These are phyloP conservation scores for Hypomyces perniciosus DNA, from an alignment of 2,329 filamentous ascomycete genomes.

Conservation along the genomic window DNA sequence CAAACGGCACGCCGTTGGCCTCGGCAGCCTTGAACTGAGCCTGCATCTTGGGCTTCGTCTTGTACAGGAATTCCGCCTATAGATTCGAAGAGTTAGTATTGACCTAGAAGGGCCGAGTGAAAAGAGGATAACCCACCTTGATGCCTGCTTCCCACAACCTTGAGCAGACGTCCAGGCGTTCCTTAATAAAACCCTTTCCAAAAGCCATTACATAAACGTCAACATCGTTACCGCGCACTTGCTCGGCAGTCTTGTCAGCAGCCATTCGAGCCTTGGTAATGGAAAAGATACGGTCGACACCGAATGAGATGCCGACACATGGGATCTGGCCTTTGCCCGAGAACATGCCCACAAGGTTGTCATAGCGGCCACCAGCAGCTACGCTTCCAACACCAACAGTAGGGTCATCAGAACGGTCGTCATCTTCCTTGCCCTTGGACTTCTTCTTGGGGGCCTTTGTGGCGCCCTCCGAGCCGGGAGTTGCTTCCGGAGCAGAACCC, in stretches of 20 bases:
- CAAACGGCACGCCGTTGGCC: conserved; percentile 70
- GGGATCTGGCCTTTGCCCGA: conserved; percentile 74
- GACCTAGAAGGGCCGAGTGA: neutral
- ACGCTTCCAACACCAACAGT: conserved; percentile 79
- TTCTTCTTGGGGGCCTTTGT: conserved; percentile 35
- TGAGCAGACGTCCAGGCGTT: conserved; percentile 75
- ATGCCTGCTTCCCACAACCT: conserved; percentile 81
- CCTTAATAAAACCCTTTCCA: conserved; percentile 74
- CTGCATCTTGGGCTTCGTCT: conserved; percentile 82
- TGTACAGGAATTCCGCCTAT: conserved; percentile 79
- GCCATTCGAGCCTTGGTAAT: conserved; percentile 76
- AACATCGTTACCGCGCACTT: conserved; percentile 64
- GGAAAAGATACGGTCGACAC: conserved; percentile 91
- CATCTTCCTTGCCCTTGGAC: conserved; percentile 47
- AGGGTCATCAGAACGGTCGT: conserved; percentile 72
- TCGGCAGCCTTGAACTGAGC: conserved; percentile 92
- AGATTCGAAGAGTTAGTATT: neutral
- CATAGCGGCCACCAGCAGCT: conserved; percentile 85
- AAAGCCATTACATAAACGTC: conserved; percentile 96
- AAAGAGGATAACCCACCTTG: conserved; percentile 48
- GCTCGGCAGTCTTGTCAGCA: conserved; percentile 53
- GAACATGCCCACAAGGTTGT: conserved; percentile 93
- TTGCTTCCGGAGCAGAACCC: conserved; percentile 56
- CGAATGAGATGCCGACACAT: conserved; percentile 67
- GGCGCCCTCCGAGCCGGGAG: conserved; percentile 22